Conservation (phyloP, 1,284 basidiomycete species). For the Microbotryum violaceum region DNA sequence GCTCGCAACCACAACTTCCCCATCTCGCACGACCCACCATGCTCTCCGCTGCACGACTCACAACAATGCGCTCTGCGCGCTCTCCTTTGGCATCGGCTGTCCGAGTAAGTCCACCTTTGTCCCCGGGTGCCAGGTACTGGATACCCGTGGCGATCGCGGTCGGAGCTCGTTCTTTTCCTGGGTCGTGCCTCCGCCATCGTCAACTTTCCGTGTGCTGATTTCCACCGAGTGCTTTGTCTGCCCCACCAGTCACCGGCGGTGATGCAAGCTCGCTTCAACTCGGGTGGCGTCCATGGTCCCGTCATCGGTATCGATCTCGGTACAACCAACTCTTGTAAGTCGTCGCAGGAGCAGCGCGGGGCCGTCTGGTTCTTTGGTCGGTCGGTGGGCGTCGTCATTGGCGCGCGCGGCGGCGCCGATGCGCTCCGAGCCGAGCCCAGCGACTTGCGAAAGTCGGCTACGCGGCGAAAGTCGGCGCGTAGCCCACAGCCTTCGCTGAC, state of each 20-base stretch:
- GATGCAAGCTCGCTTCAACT: conserved; percentile 43
- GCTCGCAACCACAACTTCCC: background rate
- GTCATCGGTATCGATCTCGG: conserved; percentile 50
- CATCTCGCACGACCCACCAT: background rate
- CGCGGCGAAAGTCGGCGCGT: too few species aligned
- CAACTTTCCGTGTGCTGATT: background rate
- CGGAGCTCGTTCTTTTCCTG: background rate
- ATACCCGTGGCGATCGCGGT: background rate
- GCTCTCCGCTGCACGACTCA: conserved; percentile 10
- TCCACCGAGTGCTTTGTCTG: conserved; percentile 11
- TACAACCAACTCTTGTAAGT: conserved; percentile 65
- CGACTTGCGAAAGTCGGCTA: too few species aligned
- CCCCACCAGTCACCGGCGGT: conserved; percentile 32
- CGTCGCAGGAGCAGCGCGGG: conserved; percentile 46
- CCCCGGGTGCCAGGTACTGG: background rate
- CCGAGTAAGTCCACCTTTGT: background rate
- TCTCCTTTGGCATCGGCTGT: background rate
- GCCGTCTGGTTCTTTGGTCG: too few species aligned
- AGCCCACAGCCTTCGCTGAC: too few species aligned
- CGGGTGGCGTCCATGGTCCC: conserved; percentile 46
- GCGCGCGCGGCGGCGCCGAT: too few species aligned
- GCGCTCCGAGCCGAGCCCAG: too few species aligned
- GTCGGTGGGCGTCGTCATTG: conserved; percentile 36
- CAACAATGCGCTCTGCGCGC: conserved; percentile 5
- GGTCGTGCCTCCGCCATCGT: too few species aligned